Evolutionary conservation across 768 basidiomycete species (phyloP).

Genomic region (Lentinula boryana): DNA sequence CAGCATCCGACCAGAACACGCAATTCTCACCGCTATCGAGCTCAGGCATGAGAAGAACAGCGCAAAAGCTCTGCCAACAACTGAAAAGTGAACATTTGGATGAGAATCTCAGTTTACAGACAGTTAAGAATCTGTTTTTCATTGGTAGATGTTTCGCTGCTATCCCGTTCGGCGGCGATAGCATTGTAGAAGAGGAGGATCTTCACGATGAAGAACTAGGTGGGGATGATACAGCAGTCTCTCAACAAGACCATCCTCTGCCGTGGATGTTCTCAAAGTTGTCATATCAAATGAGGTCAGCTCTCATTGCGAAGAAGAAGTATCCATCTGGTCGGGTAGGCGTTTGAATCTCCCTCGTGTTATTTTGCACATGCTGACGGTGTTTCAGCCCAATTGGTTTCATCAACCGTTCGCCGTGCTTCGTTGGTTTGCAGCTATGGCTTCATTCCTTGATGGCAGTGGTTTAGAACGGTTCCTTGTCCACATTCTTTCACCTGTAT

Average conservation of each 20-base stretch:
- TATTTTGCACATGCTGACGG: not conserved
- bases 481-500: constrained; percentile 82
- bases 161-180: constrained; percentile 22
- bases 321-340: constrained; percentile 41
- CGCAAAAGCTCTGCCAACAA: constrained; percentile 68
- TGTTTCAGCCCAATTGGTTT: constrained; percentile 68
- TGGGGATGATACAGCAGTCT: constrained; percentile 21
- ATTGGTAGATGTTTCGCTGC: constrained; percentile 80
- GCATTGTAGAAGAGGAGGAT: constrained; percentile 23
- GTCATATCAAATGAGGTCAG: constrained; percentile 79
- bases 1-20: not conserved
- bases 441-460: constrained; percentile 55
- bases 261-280: constrained; percentile 94
- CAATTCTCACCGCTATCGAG: constrained; percentile 42
- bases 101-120: constrained; percentile 66
- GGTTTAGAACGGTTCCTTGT: constrained; percentile 65
- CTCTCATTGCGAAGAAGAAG: constrained; percentile 65
- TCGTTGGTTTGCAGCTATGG: constrained; percentile 93
- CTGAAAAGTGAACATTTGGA: constrained; percentile 80
- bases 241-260: constrained; percentile 42
- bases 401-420: constrained; percentile 75
- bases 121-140: constrained; percentile 91
- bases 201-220: constrained; percentile 18
- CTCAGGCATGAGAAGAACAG: constrained; percentile 57
- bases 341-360: constrained; percentile 2